Base-by-base conservation (phyloP, 176 grass and related monocot genomes). In the Chrysopogon serrulatus region DNA sequence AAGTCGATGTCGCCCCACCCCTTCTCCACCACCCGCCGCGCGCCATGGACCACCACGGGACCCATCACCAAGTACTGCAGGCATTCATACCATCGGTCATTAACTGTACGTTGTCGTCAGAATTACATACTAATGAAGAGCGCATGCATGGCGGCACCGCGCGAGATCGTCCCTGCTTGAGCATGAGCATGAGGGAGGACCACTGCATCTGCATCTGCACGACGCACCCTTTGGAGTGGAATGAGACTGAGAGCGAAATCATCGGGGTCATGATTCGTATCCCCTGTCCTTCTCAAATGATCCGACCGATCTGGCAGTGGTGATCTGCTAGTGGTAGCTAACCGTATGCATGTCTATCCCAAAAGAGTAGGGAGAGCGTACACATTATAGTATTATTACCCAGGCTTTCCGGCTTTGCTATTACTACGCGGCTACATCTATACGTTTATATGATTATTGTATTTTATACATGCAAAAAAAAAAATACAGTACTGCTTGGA, bases 11-110 rank as follows among this genome's bases (percentile, higher is more conserved):
- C 83, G 42, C 73, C 68, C 94, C 82, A 88, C 1, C 83, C 94
- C 32, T 83, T 48, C 16, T 8, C 80, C 0, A 16, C 15, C 87
- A 94, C 53, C 63, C 40, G 74, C 68, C 87, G 56, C 24, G 83
- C 30, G 21, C 85, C 72, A 66, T 92, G 83, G 21, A 65, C 56
- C 30, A 68, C 88, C 87, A 86, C 91, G 18, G 94, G 94, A 3
- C 86, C 80, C 87, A 97, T 49, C 80, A 97, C 90, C 72, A 94
- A 8, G 40, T 97, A 97, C 94, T 97, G 78, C 31, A 21, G 15
- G 10, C 19, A 6, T n/a, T 1, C 18, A 9, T 34, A 32, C 15
- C n/a, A n/a, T n/a, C n/a, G n/a, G n/a, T n/a, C n/a, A n/a, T n/a
- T n/a, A n/a, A n/a, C n/a, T n/a, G n/a, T n/a, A n/a, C n/a, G n/a